Evolutionary conservation across 2,329 filamentous ascomycete genomes (phyloP).

Genomic region (Xylaria sp.): DNA sequence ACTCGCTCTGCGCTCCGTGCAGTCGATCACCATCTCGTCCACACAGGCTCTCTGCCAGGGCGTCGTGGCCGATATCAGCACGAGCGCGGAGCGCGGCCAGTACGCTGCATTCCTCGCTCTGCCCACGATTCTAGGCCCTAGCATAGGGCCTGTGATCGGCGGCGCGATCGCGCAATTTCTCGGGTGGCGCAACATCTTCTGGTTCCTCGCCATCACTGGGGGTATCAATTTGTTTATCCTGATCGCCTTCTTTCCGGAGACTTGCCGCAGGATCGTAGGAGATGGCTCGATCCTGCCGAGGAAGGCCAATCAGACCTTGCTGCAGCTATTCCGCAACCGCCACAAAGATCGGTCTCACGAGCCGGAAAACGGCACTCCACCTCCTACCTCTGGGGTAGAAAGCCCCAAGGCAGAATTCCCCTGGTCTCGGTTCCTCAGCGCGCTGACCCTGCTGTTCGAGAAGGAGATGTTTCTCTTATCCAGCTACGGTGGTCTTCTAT

Average conservation of each 20-base stretch:
- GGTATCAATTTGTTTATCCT: constrained; percentile 25
- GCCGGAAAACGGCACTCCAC: not conserved
- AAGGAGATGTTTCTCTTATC: constrained; percentile 61
- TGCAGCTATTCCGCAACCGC: constrained; percentile 17
- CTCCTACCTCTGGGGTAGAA: not conserved
- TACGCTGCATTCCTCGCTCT: constrained; percentile 55
- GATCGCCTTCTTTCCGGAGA: constrained; percentile 30
- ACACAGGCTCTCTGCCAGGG: constrained; percentile 57
- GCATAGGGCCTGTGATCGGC: constrained; percentile 38
- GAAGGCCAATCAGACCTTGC: constrained; percentile 18
- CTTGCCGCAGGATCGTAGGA: constrained; percentile 32
- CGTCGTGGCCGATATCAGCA: constrained; percentile 62
- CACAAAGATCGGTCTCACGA: not conserved
- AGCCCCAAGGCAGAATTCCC: constrained; percentile 27
- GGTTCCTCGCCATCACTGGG: constrained; percentile 35
- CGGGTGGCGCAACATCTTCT: constrained; percentile 38
- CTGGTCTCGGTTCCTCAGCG: constrained; percentile 49
- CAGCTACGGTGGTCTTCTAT: constrained; percentile 58
- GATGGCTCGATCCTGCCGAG: constrained; percentile 25
- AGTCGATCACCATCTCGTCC: constrained; percentile 56
- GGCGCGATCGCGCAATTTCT: constrained; percentile 28
- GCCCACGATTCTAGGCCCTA: constrained; percentile 48
- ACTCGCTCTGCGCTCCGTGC: constrained; percentile 53
- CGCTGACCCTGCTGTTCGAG: constrained; percentile 59
- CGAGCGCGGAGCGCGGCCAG: constrained; percentile 57